These are phyloP conservation scores for Podospora comata DNA, from an alignment of 495 filamentous ascomycete species.

Conservation along the genomic window DNA sequence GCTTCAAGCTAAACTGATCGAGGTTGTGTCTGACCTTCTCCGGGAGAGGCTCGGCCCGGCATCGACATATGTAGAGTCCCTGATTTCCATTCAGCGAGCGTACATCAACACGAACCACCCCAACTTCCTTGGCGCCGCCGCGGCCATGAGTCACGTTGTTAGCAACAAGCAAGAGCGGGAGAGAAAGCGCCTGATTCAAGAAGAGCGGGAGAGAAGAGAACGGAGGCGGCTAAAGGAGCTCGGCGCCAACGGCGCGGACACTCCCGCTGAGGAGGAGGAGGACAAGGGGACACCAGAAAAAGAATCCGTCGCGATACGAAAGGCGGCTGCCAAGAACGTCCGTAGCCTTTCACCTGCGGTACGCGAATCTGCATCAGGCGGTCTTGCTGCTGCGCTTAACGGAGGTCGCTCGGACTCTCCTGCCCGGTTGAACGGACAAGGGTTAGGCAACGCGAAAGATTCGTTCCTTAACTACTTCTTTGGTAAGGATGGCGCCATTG, in stretches of 20 bases:
- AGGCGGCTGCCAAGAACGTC: slow-evolving; percentile 51
- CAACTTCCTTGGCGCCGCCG: slow-evolving; percentile 95
- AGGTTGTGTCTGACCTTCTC: slow-evolving; percentile 95
- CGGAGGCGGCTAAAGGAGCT: slow-evolving; percentile 76
- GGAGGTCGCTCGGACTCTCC: slow-evolving; percentile 63
- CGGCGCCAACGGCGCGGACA: slow-evolving; percentile 70
- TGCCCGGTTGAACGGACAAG: slow-evolving; percentile 52
- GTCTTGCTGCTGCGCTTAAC: slow-evolving; percentile 66
- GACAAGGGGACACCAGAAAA: slow-evolving; percentile 56
- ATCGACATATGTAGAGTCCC: slow-evolving; percentile 86
- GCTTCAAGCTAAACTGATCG: slow-evolving; percentile 94
- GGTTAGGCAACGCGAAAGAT: slow-evolving; percentile 58
- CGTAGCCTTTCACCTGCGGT: slow-evolving; percentile 83
- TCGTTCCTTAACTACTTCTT: slow-evolving; percentile 99
- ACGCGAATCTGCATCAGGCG: slow-evolving; percentile 56
- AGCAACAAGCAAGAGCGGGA: slow-evolving; percentile 91
- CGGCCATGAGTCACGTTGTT: slow-evolving; percentile 97
- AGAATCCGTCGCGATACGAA: slow-evolving; percentile 45
- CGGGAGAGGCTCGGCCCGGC: slow-evolving; percentile 87
- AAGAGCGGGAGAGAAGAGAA: slow-evolving; percentile 82
- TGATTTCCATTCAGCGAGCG: slow-evolving; percentile 94
- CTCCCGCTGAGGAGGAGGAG: slow-evolving; percentile 73
- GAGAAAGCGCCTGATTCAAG: slow-evolving; percentile 69
- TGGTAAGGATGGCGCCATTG: slow-evolving; percentile 76
- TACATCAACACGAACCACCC: slow-evolving; percentile 99